Evolutionary conservation across 139 green algal species (phyloP).

Genomic region (Chlamydomonas urium): DNA sequence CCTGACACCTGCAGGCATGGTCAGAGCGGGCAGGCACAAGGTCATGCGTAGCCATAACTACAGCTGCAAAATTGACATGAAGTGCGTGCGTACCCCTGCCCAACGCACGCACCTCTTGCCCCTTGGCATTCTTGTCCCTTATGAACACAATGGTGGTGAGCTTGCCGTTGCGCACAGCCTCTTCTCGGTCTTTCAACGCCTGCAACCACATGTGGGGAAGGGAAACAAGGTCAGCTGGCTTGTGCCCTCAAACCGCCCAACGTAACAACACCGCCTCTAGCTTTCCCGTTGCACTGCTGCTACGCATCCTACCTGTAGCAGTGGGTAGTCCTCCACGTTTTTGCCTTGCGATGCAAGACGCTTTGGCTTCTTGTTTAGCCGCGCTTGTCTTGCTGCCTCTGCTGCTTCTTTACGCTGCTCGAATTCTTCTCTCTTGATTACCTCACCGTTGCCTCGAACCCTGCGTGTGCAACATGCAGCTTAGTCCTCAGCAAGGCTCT

Average conservation of each 20-base stretch:
- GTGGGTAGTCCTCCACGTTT: conserved; percentile 55
- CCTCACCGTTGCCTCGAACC: conserved; percentile 82
- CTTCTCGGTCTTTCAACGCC: conserved; percentile 70
- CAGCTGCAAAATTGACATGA: no score
- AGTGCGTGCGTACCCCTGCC: no score
- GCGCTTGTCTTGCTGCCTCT: conserved; percentile 56
- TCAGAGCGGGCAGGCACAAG: no score
- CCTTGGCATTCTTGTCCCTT: conserved; percentile 69
- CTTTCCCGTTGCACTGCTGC: no score
- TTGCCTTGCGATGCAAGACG: conserved; percentile 69
- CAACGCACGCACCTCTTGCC: conserved; percentile 78
- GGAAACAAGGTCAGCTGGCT: neutral
- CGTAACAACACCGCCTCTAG: neutral
- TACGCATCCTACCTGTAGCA: conserved; percentile 72
- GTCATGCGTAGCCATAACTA: no score
- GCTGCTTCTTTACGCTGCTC: conserved; percentile 69
- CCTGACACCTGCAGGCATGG: conserved; percentile 72
- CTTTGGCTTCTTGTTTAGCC: conserved; percentile 71
- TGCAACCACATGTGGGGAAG: conserved; percentile 22
- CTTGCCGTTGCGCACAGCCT: conserved; percentile 79
- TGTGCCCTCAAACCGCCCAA: neutral
- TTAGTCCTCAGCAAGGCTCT: neutral
- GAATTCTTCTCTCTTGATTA: conserved; percentile 86
- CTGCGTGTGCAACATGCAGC: conserved; percentile 18
- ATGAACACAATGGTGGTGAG: conserved; percentile 90